Base-by-base conservation (phyloP, 768 basidiomycete genomes). In the Mycena rebaudengoi region DNA sequence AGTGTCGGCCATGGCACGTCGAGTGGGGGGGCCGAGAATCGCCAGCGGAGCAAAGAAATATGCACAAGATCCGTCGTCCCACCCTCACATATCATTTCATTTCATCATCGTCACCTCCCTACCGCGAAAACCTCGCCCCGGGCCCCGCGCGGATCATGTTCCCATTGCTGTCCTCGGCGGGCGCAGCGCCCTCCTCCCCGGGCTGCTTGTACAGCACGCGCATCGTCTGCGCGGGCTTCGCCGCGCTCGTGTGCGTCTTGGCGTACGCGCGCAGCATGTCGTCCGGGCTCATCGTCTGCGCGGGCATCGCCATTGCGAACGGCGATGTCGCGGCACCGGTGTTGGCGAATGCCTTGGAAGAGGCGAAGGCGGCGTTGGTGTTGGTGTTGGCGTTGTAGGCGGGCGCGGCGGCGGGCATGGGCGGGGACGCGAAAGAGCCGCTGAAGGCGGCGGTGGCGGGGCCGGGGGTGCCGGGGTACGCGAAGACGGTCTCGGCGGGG, bases 251-350 rank as follows among this genome's bases (percentile, higher is more conserved):
- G 48, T 84, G 79, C 26, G 80, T 65, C 39, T 51, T 84, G 6
- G 91, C 91, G 62, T 91, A 92, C 1, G 89, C 89, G 35, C 89
- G 86, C 44, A 93, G 80, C 88, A 93, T 90, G 25, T 86, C 91
- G 71, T 94, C 92, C 4, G 91, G 91, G 59, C 79, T 79, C 77
- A 83, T 84, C 25, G 85, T 81, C 48, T 73, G 60, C 45, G 80
- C 65, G 3, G 64, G 70, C 39, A 65, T 72, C 57, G 80, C 75
- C 49, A 71, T 70, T 5, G 81, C 80, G 30, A 76, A 75, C 45
- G 70, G 60, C 21, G 77, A 65, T 20, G 64, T 40, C 30, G 62
- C 23, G 41, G 65, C 32, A 23, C 60, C 32, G 32, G 57, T 59
- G 64, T 33, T 40, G 73, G 69, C 26, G 75, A n/a, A n/a, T n/a